Conservation (phyloP, 2,329 filamentous ascomycete genomes). For the Bipolaris cookei region DNA sequence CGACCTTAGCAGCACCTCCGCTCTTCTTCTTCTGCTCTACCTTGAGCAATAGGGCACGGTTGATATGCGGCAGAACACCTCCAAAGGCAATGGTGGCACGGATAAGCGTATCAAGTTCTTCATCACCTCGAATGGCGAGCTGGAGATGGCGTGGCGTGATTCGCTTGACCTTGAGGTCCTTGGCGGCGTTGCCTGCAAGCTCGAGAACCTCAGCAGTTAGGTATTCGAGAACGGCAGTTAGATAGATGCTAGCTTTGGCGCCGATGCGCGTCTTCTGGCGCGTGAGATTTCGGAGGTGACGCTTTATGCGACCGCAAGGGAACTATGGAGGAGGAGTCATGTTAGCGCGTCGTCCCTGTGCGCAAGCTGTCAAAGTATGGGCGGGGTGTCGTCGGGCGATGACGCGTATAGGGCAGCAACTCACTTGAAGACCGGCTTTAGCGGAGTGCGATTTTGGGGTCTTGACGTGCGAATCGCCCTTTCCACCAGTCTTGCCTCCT, state of each 20-base stretch:
- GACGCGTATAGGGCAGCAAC: slow-evolving; percentile 49
- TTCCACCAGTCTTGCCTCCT: slow-evolving; percentile 89
- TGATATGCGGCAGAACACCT: slow-evolving; percentile 98
- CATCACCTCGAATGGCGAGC: slow-evolving; percentile 96
- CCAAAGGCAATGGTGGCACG: slow-evolving; percentile 97
- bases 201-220: slow-evolving; percentile 97
- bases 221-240: slow-evolving; percentile 97
- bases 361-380: slow-evolving; percentile 18
- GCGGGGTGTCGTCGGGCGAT: slow-evolving; percentile 31
- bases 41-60: slow-evolving; percentile 93
- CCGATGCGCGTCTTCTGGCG: slow-evolving; percentile 99
- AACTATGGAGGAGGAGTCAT: slow-evolving; percentile 66
- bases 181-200: slow-evolving; percentile 96
- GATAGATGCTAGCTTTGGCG: slow-evolving; percentile 97
- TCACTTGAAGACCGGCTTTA: slow-evolving; percentile 93
- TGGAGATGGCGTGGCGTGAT: slow-evolving; percentile 98
- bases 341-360: slow-evolving; percentile 35
- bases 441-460: slow-evolving; percentile 92
- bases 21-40: slow-evolving; percentile 99
- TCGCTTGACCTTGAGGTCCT: slow-evolving; percentile 99
- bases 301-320: slow-evolving; percentile 99
- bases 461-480: slow-evolving; percentile 78
- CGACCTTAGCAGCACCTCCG: slow-evolving; percentile 66
- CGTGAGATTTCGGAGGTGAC: slow-evolving; percentile 98
- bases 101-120: slow-evolving; percentile 97